Evolutionary conservation across 2,329 filamentous ascomycete genomes (phyloP), one percentile per base, ranked within the genome.

Genomic region (Trichoderma sp.): DNA sequence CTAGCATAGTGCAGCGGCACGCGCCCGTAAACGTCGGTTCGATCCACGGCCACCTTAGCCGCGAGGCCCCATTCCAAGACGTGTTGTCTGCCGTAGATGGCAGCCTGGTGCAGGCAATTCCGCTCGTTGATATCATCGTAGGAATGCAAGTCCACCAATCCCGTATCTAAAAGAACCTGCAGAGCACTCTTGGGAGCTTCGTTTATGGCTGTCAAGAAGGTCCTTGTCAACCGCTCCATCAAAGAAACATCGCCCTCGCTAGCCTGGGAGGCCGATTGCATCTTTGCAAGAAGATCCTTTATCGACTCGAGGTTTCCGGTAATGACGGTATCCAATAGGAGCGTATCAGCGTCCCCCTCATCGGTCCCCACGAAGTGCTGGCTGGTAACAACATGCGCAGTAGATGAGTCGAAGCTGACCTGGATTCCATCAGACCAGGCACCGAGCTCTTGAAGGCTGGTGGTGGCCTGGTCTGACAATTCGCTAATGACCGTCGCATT

Each of bases 91-190:
- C 94, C 94, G 70, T 96, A 97, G 63, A 98, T 97, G 1, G 94
- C 91, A n/a, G 95, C 92, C 80, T 98, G 95, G 74, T 99, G 95
- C 56, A 99, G 84, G 75, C 94, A 97, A 74, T 97, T 99, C 48
- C 95, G 87, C 80, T 97, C 94, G 74, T 98, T 99, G 78, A 99
- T 98, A 74, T 97, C 94, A 76, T 99, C 95, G 74, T 97, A 93
- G 0, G 93, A 95, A 74, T 93, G 89, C n/a, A 97, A 86, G 77
- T 98, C 91, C 37, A 99, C 92, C 27, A 95, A 81, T 0, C 88
- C 88, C 2, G 94, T 97, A 58, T 92, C 89, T 29, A 97, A 83
- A 29, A 99, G 85, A 6, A 92, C 82, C 68, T 88, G 86, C 22
- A 98, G 83, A 9, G 94, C 90, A 32, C 91, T 87, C 70, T 90